phyloP scores from a whole-genome alignment of 164 flowering plant species.

The Aristolochia fimbriata region DNA sequence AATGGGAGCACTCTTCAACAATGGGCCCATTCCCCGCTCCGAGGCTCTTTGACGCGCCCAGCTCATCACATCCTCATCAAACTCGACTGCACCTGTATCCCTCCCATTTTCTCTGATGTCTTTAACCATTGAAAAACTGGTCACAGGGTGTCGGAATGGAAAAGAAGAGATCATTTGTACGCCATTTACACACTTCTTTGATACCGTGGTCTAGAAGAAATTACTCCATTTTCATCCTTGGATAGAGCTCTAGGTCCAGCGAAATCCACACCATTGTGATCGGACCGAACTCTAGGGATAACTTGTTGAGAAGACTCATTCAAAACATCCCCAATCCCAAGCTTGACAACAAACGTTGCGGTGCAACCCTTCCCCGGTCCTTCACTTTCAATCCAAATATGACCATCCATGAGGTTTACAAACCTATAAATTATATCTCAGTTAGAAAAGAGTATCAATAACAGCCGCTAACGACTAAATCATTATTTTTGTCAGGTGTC shows the following conservation, averaged over 20 bases:
- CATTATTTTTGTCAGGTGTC: too few species aligned
- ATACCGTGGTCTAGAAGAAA: constrained; percentile 13
- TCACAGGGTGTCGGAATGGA: too few species aligned
- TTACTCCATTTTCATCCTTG: constrained; percentile 3
- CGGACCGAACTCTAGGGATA: constrained; percentile 14
- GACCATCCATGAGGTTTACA: constrained; percentile 63
- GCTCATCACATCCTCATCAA: too few species aligned
- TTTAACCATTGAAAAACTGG: too few species aligned
- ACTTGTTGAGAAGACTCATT: constrained; percentile 17
- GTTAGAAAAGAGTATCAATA: not conserved
- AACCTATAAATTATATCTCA: constrained; percentile 30
- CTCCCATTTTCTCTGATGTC: too few species aligned
- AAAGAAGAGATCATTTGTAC: too few species aligned
- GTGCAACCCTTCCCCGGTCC: constrained; percentile 49
- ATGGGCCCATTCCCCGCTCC: too few species aligned
- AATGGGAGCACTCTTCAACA: too few species aligned
- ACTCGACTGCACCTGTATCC: too few species aligned
- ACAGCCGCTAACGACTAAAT: not conserved
- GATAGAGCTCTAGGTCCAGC: constrained; percentile 6
- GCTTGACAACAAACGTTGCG: constrained; percentile 36
- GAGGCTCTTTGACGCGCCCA: too few species aligned
- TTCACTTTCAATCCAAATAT: constrained; percentile 74
- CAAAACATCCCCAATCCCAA: constrained; percentile 12
- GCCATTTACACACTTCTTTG: constrained; percentile 23
- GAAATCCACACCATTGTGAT: constrained; percentile 22